A percentile compares a stretch with the other conserved stretches of the same genome.
Conservation (phyloP, 2,329 filamentous ascomycete genomes). For the Ophiocordyceps robertsii region DNA sequence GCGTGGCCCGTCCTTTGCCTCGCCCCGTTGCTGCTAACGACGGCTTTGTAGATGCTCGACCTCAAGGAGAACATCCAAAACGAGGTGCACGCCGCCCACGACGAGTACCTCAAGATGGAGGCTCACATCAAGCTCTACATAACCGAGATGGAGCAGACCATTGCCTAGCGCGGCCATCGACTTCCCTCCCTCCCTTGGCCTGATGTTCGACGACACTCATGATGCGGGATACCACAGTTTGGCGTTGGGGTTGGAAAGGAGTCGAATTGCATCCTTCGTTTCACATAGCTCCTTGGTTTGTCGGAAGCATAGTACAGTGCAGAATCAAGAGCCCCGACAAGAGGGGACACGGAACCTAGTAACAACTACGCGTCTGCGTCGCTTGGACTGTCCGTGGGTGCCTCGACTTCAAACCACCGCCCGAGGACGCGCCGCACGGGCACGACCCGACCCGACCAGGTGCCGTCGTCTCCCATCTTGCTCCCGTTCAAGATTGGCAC, state of each 20-base stretch:
- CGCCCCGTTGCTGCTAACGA: conserved; percentile 1
- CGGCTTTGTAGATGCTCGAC: conserved; percentile 68
- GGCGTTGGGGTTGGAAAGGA: background rate
- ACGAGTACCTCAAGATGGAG: conserved; percentile 96
- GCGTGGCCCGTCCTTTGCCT: conserved; percentile 11
- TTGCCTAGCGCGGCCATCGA: conserved; percentile 23
- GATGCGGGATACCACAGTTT: conserved; percentile 1
- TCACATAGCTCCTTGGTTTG: background rate
- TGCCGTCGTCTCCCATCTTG: conserved; percentile 33
- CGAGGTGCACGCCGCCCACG: conserved; percentile 78
- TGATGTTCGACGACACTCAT: background rate
- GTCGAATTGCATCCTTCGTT: background rate
- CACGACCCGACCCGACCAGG: conserved; percentile 45
- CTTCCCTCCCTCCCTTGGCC: background rate
- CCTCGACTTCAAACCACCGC: conserved; percentile 48
- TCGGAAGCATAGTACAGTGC: background rate
- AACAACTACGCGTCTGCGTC: background rate
- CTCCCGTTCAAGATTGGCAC: conserved; percentile 51
- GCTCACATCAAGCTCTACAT: conserved; percentile 96
- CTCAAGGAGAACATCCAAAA: conserved; percentile 95
- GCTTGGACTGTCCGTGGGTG: background rate
- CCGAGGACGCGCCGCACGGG: conserved; percentile 42
- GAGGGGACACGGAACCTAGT: too few relatives aligned
- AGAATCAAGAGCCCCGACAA: background rate
- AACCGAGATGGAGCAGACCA: conserved; percentile 93